Base-by-base conservation (phyloP, 768 basidiomycete genomes). In the Podaxis pistillaris region DNA sequence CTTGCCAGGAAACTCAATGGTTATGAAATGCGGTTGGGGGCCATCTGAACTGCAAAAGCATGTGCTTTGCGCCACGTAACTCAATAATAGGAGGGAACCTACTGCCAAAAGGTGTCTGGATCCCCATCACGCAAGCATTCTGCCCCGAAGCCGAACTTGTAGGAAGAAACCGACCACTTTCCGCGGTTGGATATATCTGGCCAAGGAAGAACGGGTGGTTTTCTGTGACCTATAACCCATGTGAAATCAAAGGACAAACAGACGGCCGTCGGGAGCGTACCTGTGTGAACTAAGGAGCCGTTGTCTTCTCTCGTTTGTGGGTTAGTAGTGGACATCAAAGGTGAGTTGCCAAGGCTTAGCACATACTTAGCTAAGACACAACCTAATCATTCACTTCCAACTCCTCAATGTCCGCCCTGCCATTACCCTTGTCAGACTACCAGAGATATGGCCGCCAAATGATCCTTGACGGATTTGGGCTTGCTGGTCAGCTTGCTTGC, bases 81-180 rank as follows among this genome's bases (percentile, higher is more conserved):
- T 19, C 28, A 2, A 15, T 22, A 41, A n/a, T 44, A 8, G 15
- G 12, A 24, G 6, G 22, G 12, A 7, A 82, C 94, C 73, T 73
- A 98, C 96, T 98, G 97, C 97, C 97, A 98, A 72, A 98, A 96
- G 0, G 96, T 98, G 44, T 92, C 89, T 33, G 92, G 88, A 70
- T 96, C 91, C 37, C 86, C 85, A 68, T 98, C 96, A 28, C 87
- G 83, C 49, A 98, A 79, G 73, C 95, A 95, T 71, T 97, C 94
- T 41, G 94, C 87, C 7, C 96, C 95, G 72, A 96, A 98, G 0
- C 96, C 96, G 65, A 96, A 97, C 73, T 99, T 99, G 76, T 86
- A 94, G 0, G 92, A 95, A 12, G 96, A 98, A 2, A 98, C 96
- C 11, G 93, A 90, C 97, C 96, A 99, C 68, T 90, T 90, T 49